Base-by-base conservation (phyloP, 768 basidiomycete species). In the Auricularia cornea region DNA sequence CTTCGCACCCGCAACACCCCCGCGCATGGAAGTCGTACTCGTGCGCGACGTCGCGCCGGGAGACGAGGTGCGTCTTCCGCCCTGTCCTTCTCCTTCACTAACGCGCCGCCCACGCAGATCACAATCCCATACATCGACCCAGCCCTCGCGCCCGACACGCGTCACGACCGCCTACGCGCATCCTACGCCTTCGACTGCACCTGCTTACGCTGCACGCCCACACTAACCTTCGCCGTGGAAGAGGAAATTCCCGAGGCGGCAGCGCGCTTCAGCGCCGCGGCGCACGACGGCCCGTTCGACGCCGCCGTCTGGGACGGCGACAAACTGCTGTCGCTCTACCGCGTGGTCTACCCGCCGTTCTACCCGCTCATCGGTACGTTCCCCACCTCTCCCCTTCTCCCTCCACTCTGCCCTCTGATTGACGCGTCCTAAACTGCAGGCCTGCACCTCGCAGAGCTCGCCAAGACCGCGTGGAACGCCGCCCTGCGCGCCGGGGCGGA, bases 321-420 rank as follows among this genome's bases (percentile, higher is more conserved):
- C 40, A 80, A 82, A 1, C 74, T 91, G 16, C 74, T 90, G 23
- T 85, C 85, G 1, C 73, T 89, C 6, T 93, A 92, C 71, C 68
- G 81, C 12, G 69, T 88, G 60, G 77, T 92, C 56, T 93, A 93
- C 68, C 89, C 91, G 1, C 75, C 73, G 2, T 87, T 88, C 69
- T 91, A 90, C 72, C 91, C 90, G n/a, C 88, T 91, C 67, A 89
- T 86, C 29, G 91, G 91, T 89, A 61, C 66, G 81, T 71, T 33
- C 14, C 18, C 33, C 6, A 60, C 29, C 26, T 8, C 66, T 40
- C 20, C 31, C 31, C 40, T 10, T 38, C 52, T 56, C 52, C 35
- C 18, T 59, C 48, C 41, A 5, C 59, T 18, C 26, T 18, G 29
- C 31, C 14, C 30, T 33, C 31, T 62, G 12, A 23, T n/a, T n/a